Conservation (phyloP, 345 rosid species). For the Eucalyptus marginata region DNA sequence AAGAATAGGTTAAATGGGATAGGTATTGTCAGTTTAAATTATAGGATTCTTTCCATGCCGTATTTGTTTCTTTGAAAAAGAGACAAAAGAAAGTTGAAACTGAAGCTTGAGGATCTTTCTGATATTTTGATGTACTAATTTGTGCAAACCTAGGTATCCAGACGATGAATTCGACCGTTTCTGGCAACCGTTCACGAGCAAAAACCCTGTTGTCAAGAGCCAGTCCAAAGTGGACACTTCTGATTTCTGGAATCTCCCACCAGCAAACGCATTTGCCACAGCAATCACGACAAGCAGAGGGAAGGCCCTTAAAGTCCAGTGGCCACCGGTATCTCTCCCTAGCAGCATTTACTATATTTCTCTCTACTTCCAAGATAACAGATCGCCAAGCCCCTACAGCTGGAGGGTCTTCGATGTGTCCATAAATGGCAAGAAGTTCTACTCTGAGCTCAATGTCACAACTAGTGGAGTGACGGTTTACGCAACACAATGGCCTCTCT, state of each 20-base stretch:
- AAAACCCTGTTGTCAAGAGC: conserved; percentile 52
- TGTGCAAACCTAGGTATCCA: not conserved
- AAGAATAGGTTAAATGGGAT: not conserved
- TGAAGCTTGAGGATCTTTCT: not conserved
- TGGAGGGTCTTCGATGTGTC: conserved; percentile 74
- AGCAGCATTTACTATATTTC: conserved; percentile 56
- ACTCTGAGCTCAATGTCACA: conserved; percentile 47
- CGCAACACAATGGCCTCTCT: conserved; percentile 61
- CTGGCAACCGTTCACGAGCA: not conserved
- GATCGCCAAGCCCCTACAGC: conserved; percentile 37
- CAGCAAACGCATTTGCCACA: conserved; percentile 27
- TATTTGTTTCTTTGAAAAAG: not conserved
- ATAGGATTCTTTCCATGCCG: not conserved
- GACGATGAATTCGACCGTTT: not conserved
- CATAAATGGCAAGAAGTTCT: conserved; percentile 53
- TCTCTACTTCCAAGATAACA: conserved; percentile 71
- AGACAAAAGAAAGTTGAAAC: not conserved
- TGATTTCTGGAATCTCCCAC: conserved; percentile 76
- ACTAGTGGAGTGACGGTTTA: conserved; percentile 52
- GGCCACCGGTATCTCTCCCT: conserved; percentile 59
- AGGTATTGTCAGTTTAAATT: not conserved
- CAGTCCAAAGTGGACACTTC: conserved; percentile 20
- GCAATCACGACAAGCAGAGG: conserved; percentile 49
- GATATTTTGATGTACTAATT: not conserved
- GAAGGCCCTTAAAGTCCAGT: conserved; percentile 33